These are phyloP conservation scores for Mortierella claussenii DNA, from an alignment of 192 early-diverging fungal species.

Conservation along the genomic window DNA sequence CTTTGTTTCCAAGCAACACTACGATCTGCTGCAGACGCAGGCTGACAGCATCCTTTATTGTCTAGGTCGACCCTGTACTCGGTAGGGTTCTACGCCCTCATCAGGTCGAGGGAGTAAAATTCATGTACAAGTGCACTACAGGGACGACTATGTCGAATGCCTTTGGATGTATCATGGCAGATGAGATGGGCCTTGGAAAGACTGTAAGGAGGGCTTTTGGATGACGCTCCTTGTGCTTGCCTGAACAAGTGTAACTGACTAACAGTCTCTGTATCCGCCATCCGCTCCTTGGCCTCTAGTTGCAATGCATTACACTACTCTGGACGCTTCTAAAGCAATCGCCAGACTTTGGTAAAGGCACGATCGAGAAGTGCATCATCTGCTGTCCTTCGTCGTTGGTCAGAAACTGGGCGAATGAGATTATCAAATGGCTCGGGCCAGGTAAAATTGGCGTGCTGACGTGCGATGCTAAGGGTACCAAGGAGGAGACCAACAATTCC, in stretches of 20 bases:
- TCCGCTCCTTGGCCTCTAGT: conserved; percentile 28
- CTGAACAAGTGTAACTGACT: neutral
- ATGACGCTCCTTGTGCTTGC: conserved; percentile 28
- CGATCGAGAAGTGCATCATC: conserved; percentile 96
- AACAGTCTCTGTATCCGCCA: neutral
- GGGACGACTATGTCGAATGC: conserved; percentile 78
- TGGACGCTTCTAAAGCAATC: conserved; percentile 98
- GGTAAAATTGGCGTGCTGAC: conserved; percentile 84
- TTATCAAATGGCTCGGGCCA: conserved; percentile 92
- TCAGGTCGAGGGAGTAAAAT: conserved; percentile 95
- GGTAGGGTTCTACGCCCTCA: conserved; percentile 91
- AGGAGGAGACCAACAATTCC: conserved; percentile 83
- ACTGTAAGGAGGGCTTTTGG: conserved; percentile 63
- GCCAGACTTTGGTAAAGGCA: conserved; percentile 85
- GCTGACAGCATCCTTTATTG: too few species aligned
- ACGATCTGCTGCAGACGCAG: too few species aligned
- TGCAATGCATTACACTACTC: conserved; percentile 94
- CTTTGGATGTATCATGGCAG: conserved; percentile 98
- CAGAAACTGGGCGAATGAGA: conserved; percentile 98
- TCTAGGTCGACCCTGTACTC: conserved; percentile 83
- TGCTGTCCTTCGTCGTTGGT: conserved; percentile 96
- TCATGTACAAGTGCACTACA: conserved; percentile 95
- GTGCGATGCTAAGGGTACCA: conserved; percentile 90
- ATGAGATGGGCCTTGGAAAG: conserved; percentile 96
- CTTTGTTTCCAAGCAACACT: too few species aligned